Conservation (phyloP, 129 eudicot species). For the Dittrichia graveolens region DNA sequence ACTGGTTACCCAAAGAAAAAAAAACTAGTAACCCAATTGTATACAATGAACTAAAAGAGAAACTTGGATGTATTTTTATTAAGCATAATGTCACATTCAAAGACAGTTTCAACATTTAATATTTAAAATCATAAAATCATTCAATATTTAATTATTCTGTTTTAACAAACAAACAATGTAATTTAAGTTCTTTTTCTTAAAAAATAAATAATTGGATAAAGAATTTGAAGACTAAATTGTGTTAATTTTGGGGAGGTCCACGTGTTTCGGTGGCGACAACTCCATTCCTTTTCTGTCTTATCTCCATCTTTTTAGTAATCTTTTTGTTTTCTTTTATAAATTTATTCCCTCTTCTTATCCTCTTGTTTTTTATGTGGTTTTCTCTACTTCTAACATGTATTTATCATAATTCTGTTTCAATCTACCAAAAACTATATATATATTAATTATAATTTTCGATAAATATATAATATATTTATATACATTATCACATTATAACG, state of each 20-base stretch:
- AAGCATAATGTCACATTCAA: too few species aligned
- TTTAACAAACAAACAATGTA: too few species aligned
- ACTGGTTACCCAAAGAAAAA: too few species aligned
- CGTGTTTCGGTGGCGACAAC: constrained; percentile 40
- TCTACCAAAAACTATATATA: background rate
- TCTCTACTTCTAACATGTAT: constrained; percentile 16
- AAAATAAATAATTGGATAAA: background rate
- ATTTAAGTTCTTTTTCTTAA: too few species aligned
- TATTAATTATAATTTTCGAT: background rate
- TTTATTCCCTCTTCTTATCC: background rate
- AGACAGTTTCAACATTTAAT: too few species aligned
- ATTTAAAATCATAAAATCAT: too few species aligned
- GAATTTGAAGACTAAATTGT: constrained; percentile 4
- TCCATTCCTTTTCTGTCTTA: constrained; percentile 35
- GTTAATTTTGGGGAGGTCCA: constrained; percentile 31
- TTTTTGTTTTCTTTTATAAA: background rate
- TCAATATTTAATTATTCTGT: too few species aligned
- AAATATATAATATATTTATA: too few species aligned
- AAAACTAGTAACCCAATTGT: too few species aligned
- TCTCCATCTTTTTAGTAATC: constrained; percentile 17
- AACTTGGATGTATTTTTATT: too few species aligned
- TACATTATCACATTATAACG: too few species aligned
- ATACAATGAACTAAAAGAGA: too few species aligned
- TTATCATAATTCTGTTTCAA: constrained; percentile 5
- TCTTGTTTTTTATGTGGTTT: constrained; percentile 36